Base-by-base conservation (phyloP, 306 rosid species). In the Lablab purpureus region DNA sequence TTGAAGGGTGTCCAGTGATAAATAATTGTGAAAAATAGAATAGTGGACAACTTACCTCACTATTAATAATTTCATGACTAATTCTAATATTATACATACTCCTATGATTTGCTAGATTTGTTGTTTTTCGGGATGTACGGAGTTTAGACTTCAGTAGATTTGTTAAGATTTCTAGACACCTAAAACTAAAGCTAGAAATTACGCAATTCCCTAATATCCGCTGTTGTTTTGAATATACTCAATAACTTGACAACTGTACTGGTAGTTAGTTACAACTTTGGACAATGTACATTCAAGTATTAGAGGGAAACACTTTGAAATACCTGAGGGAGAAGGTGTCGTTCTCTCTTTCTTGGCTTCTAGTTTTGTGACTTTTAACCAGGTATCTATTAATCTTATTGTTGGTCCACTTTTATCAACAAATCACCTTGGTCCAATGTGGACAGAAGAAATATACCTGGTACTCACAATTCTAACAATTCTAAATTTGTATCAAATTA, bases 401-500 rank as follows among this genome's bases (percentile, higher is more conserved):
- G 19, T 11, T 36, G 4, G 21, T 37, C 8, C 40, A 34, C 49
- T 34, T 32, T 37, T 21, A 37, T 32, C 27, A 56, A 58, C 30
- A 69, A 60, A 58, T 70, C 46, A 45, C 12, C 3, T 11, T 73
- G 22, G 28, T 54, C 67, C 58, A 69, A 54, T 68, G 22, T 19
- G 62, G 69, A 45, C 19, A 28, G 82, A 69, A 21, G 49, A 75
- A 67, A 32, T 60, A 65, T 75, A 23, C 67, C 40, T n/a, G 50
- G 55, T 28, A 21, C 60, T 47, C 46, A 50, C 17, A 63, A 64
- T 52, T 23, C 85, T 70, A 40, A 50, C 17, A 63, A 64, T 52
- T 23, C 85, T 70, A 40, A 15, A 40, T 4, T 40, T 56, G 18
- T 25, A 52, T 40, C 49, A 19, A 22, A 70, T 82, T 43, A 14